These are phyloP conservation scores for Apiospora pterosperma DNA, from an alignment of 2,329 filamentous ascomycete species.

Conservation along the genomic window DNA sequence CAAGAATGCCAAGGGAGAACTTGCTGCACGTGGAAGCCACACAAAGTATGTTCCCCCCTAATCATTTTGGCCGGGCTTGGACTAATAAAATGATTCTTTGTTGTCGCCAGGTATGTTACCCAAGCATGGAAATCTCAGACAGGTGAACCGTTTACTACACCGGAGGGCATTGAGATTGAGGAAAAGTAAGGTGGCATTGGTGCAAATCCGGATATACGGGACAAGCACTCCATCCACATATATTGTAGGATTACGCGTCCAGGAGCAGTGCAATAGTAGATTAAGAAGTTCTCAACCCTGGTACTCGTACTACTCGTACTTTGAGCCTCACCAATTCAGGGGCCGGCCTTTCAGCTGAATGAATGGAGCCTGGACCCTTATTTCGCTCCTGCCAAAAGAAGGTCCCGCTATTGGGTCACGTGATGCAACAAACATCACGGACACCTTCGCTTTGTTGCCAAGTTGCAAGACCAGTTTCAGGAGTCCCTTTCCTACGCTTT, in stretches of 20 bases:
- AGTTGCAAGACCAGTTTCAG: background rate
- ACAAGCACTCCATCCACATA: background rate
- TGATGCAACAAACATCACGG: background rate
- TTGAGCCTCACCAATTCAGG: no score
- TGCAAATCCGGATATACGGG: background rate
- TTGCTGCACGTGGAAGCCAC: conserved; percentile 61
- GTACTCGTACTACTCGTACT: no score
- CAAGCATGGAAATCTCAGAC: conserved; percentile 25
- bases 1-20: conserved; percentile 53
- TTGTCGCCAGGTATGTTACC: conserved; percentile 36
- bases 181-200: background rate
- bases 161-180: conserved; percentile 18
- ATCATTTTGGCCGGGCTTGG: conserved; percentile 17
- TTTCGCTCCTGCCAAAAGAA: no score
- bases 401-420: background rate
- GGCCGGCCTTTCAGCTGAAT: no score
- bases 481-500: background rate
- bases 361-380: no score
- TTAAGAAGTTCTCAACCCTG: no score
- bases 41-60: conserved; percentile 49
- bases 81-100: background rate
- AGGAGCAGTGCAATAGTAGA: background rate
- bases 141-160: conserved; percentile 15
- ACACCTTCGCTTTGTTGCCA: conserved; percentile 1
- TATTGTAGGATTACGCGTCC: background rate